A percentile compares a stretch with the other conserved stretches of the same genome.
These are phyloP conservation scores for Pseudozyma tsukubaensis DNA, from an alignment of 1,284 basidiomycete genomes.

Conservation along the genomic window DNA sequence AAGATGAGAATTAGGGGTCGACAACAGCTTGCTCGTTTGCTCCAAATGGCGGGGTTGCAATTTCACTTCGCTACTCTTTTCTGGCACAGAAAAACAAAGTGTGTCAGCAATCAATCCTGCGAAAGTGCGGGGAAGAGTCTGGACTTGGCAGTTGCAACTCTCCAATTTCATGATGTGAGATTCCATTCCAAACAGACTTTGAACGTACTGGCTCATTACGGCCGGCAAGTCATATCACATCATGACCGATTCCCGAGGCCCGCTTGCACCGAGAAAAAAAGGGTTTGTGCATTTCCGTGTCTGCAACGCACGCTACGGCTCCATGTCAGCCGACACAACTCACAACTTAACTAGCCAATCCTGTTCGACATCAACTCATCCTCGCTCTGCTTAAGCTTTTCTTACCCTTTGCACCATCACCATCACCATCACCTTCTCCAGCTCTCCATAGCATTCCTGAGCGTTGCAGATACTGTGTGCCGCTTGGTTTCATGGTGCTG, in stretches of 20 bases:
- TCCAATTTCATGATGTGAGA: not conserved
- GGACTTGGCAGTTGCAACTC: too few relatives aligned
- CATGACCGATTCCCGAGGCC: not conserved
- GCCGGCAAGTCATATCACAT: not conserved
- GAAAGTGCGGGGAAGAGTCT: not conserved
- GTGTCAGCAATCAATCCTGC: not conserved
- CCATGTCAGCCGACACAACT: slow-evolving; percentile 32
- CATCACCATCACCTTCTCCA: slow-evolving; percentile 5
- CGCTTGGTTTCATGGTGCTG: slow-evolving; percentile 33
- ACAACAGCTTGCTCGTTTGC: too few relatives aligned
- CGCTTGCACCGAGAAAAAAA: not conserved
- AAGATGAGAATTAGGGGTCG: not conserved
- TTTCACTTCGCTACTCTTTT: too few relatives aligned
- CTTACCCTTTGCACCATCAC: not conserved
- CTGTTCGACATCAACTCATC: not conserved
- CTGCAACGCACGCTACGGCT: slow-evolving; percentile 10
- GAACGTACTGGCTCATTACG: not conserved
- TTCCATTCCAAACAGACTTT: not conserved
- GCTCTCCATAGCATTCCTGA: slow-evolving; percentile 15
- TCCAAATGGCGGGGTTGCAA: too few relatives aligned
- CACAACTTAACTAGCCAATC: not conserved
- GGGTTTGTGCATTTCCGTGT: not conserved
- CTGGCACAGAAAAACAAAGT: not conserved
- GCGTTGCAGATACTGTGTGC: not conserved
- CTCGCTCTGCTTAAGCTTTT: not conserved